Evolutionary conservation across 2,329 filamentous ascomycete genomes (phyloP).

Genomic region (Colletotrichum musicola): DNA sequence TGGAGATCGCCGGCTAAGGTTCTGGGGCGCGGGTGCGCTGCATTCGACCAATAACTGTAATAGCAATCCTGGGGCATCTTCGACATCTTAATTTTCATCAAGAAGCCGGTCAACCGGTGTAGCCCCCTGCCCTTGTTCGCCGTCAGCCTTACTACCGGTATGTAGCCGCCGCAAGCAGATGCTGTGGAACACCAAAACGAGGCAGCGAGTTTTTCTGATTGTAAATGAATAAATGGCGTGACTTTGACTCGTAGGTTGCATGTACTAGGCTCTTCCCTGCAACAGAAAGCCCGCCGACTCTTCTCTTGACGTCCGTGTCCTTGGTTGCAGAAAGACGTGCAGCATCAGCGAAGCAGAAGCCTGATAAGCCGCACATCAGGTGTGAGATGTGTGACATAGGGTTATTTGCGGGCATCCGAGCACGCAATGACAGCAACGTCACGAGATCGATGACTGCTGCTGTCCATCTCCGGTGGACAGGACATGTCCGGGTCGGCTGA

Average conservation of each 20-base stretch:
- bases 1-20: conserved; percentile 27
- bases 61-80: background rate
- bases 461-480: background rate
- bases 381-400: conserved; percentile 16
- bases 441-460: conserved; percentile 8
- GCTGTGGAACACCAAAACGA: background rate
- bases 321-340: conserved; percentile 21
- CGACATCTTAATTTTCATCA: background rate
- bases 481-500: background rate
- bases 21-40: conserved; percentile 26
- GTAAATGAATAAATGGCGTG: conserved; percentile 22
- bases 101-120: background rate
- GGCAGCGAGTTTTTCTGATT: background rate
- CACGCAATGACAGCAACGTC: conserved; percentile 12
- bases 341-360: conserved; percentile 10
- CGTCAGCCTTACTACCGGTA: background rate
- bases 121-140: background rate
- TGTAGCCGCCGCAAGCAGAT: background rate
- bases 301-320: conserved; percentile 14
- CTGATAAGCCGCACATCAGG: conserved; percentile 14
- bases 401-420: conserved; percentile 13
- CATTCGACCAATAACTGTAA: conserved; percentile 3
- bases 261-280: conserved; percentile 23
- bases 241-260: conserved; percentile 29
- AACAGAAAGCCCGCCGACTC: conserved; percentile 8